Conservation (phyloP, 2,329 filamentous ascomycete species). For the Fusarium sp. region DNA sequence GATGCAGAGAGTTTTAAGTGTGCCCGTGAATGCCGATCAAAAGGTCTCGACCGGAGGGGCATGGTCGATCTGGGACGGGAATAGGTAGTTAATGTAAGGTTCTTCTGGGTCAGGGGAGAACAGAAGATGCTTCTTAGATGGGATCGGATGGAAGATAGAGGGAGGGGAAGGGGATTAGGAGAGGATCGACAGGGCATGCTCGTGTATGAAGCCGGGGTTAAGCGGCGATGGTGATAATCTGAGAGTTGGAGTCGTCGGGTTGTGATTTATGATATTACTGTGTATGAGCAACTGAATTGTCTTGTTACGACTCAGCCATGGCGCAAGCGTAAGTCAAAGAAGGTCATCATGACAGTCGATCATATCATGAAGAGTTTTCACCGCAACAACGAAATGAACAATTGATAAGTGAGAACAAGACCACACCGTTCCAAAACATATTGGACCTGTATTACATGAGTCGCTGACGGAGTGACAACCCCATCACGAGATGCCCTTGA, state of each 20-base stretch:
- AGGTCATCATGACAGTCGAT: constrained; percentile 1
- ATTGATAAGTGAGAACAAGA: neutral
- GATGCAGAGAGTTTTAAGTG: constrained; percentile 12
- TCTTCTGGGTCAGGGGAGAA: constrained; percentile 29
- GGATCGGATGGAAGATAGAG: constrained; percentile 16
- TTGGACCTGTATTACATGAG: neutral
- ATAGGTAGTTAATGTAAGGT: constrained; percentile 5
- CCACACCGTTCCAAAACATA: neutral
- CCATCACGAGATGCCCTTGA: neutral
- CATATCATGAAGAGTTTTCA: neutral
- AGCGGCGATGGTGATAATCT: neutral
- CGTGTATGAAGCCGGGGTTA: constrained; percentile 10
- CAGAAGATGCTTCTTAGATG: constrained; percentile 15
- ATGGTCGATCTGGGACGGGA: constrained; percentile 13
- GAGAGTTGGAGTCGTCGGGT: neutral
- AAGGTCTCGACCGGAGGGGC: constrained; percentile 28
- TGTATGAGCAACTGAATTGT: neutral
- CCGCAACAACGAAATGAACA: neutral
- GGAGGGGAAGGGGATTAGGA: neutral
- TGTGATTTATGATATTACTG: constrained; percentile 2
- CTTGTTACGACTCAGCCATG: neutral
- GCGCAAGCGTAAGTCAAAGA: neutral
- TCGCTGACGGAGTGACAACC: neutral
- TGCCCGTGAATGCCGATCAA: constrained; percentile 27
- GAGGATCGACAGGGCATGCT: constrained; percentile 34